Evolutionary conservation across 768 basidiomycete species (phyloP).

Genomic region (Naganishia randhawae): DNA sequence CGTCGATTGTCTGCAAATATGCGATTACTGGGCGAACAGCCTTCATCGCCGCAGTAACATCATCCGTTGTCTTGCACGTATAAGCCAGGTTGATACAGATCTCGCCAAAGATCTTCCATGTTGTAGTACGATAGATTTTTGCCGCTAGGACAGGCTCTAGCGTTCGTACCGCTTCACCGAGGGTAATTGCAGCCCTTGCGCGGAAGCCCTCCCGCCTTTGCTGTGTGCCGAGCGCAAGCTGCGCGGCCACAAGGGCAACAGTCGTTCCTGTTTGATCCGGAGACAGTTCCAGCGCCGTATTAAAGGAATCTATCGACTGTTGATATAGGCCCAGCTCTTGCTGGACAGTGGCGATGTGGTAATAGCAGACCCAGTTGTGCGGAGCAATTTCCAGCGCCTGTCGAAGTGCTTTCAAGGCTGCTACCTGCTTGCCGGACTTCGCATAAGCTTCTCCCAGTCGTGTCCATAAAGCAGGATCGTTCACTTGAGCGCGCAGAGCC

Average conservation of each 20-base stretch:
- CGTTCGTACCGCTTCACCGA: slow-evolving; percentile 55
- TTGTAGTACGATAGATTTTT: slow-evolving; percentile 64
- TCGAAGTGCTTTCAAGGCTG: slow-evolving; percentile 79
- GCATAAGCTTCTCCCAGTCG: slow-evolving; percentile 87
- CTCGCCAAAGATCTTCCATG: slow-evolving; percentile 81
- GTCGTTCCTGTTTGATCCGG: slow-evolving; percentile 70
- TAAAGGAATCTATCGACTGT: slow-evolving; percentile 68
- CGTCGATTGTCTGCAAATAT: slow-evolving; percentile 27
- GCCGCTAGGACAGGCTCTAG: slow-evolving; percentile 57
- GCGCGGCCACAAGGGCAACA: slow-evolving; percentile 66
- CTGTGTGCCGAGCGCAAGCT: slow-evolving; percentile 66
- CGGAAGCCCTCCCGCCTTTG: slow-evolving; percentile 69
- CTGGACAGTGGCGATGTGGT: slow-evolving; percentile 79
- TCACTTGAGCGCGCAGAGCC: slow-evolving; percentile 71
- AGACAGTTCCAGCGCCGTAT: slow-evolving; percentile 57
- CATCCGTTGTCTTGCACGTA: slow-evolving; percentile 54
- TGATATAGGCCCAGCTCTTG: slow-evolving; percentile 68
- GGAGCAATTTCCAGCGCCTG: slow-evolving; percentile 70
- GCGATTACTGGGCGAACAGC: slow-evolving; percentile 37
- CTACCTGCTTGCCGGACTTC: slow-evolving; percentile 78
- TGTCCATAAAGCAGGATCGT: slow-evolving; percentile 80
- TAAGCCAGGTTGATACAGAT: slow-evolving; percentile 65
- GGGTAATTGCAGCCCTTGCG: slow-evolving; percentile 57
- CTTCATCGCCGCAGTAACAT: slow-evolving; percentile 33
- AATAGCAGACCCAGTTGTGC: slow-evolving; percentile 75